Evolutionary conservation across 805 yeast species (phyloP).

Genomic region (Starmerella cellae): DNA sequence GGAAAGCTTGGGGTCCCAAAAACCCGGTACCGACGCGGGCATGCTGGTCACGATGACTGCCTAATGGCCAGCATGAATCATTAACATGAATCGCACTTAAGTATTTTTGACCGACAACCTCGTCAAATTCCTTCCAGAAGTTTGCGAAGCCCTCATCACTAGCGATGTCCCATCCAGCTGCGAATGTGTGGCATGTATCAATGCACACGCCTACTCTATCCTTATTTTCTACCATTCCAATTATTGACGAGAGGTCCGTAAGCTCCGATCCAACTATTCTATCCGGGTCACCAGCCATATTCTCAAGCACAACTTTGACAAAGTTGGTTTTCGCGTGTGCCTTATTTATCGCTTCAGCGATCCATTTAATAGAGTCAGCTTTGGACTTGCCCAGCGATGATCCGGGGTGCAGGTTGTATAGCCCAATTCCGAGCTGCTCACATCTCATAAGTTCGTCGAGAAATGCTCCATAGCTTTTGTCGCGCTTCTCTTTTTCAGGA

Average conservation of each 20-base stretch:
- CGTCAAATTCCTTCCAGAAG: slow-evolving; percentile 71
- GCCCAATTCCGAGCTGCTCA: slow-evolving; percentile 69
- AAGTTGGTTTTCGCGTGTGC: slow-evolving; percentile 61
- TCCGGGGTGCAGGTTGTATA: slow-evolving; percentile 82
- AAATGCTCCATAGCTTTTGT: slow-evolving; percentile 62
- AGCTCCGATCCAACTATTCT: slow-evolving; percentile 63
- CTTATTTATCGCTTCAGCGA: slow-evolving; percentile 68
- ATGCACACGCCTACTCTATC: slow-evolving; percentile 85
- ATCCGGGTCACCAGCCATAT: slow-evolving; percentile 96
- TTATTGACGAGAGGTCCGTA: slow-evolving; percentile 62
- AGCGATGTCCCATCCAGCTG: slow-evolving; percentile 88
- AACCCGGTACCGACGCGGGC: slow-evolving; percentile 83
- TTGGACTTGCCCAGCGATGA: slow-evolving; percentile 68
- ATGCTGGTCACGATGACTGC: slow-evolving; percentile 81
- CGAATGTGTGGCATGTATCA: slow-evolving; percentile 92
- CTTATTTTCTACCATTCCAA: slow-evolving; percentile 67
- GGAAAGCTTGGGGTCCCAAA: slow-evolving; percentile 71
- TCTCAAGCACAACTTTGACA: slow-evolving; percentile 83
- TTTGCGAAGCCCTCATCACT: slow-evolving; percentile 40
- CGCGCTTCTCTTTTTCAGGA: slow-evolving; percentile 69
- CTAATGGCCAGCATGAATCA: slow-evolving; percentile 89
- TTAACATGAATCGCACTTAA: slow-evolving; percentile 75
- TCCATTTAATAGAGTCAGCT: slow-evolving; percentile 43
- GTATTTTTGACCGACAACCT: slow-evolving; percentile 58
- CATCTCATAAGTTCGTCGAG: slow-evolving; percentile 80